Conservation (phyloP, 2,329 filamentous ascomycete species). For the Nothophaeocryptopus gaeumannii region DNA sequence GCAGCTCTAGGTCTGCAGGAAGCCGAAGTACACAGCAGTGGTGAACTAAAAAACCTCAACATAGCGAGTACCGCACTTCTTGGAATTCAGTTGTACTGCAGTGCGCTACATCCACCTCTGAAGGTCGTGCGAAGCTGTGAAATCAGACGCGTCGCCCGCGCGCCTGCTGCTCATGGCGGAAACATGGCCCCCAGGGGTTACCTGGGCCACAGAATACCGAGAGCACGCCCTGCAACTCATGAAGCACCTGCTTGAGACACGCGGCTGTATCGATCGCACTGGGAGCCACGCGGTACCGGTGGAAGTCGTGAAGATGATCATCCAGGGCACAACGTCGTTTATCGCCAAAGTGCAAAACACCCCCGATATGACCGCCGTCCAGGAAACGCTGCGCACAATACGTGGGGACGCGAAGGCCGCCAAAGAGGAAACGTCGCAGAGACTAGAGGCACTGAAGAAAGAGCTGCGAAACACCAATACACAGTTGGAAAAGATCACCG, state of each 20-base stretch:
- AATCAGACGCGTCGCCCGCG: slow-evolving; percentile 4
- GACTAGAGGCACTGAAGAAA: too few species aligned
- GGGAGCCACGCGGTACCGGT: slow-evolving; percentile 4
- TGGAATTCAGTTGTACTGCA: slow-evolving; percentile 9
- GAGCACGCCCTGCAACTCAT: slow-evolving; percentile 9
- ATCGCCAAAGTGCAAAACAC: too few species aligned
- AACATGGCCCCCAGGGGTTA: slow-evolving; percentile 3
- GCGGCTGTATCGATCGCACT: slow-evolving; percentile 10
- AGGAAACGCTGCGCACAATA: too few species aligned
- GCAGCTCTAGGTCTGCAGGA: too few species aligned
- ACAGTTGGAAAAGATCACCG: too few species aligned
- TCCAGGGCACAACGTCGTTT: too few species aligned
- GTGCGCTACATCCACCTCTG: slow-evolving; percentile 2
- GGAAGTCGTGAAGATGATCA: slow-evolving; percentile 4
- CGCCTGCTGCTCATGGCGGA: slow-evolving; percentile 7
- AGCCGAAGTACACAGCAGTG: too few species aligned
- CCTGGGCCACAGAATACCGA: slow-evolving; percentile 5
- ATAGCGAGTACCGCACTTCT: slow-evolving; percentile 7
- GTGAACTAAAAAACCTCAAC: too few species aligned
- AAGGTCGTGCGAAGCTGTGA: slow-evolving; percentile 1
- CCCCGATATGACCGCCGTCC: too few species aligned
- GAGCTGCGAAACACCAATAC: too few species aligned
- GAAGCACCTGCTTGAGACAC: slow-evolving; percentile 10
- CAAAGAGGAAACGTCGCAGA: too few species aligned
- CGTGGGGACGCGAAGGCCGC: too few species aligned